These are phyloP conservation scores for Pistacia integerrima DNA, from an alignment of 345 rosid species.

Conservation along the genomic window DNA sequence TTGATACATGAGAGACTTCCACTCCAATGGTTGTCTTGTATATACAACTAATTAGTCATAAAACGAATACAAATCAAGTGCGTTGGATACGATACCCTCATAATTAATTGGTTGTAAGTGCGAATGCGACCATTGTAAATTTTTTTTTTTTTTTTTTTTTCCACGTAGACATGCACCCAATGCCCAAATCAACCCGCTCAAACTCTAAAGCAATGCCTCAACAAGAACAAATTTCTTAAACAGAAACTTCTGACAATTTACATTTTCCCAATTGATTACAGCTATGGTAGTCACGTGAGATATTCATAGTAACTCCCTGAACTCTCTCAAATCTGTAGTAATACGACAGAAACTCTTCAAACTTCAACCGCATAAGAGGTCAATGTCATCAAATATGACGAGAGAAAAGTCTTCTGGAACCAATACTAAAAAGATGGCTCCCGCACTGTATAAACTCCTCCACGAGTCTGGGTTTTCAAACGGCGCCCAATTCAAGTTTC, in stretches of 20 bases:
- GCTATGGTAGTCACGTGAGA: not conserved
- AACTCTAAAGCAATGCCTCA: not conserved
- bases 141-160: no score
- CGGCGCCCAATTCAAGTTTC: not conserved
- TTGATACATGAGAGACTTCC: no score
- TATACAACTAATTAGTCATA: no score
- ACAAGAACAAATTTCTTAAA: not conserved
- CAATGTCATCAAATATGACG: not conserved
- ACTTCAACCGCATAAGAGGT: not conserved
- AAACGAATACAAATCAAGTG: no score
- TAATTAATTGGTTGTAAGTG: no score
- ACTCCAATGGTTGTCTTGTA: no score
- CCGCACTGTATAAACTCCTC: not conserved
- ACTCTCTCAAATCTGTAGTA: constrained; percentile 1
- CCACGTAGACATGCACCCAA: no score
- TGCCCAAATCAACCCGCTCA: no score
- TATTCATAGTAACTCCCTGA: not conserved
- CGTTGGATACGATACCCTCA: no score
- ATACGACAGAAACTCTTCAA: not conserved
- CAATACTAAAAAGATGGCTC: constrained; percentile 2
- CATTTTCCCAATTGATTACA: not conserved
- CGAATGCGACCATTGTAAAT: no score
- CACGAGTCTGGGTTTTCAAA: not conserved
- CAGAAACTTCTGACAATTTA: not conserved
- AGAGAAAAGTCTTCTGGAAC: not conserved